Evolutionary conservation across 306 rosid genomes (phyloP).

Genomic region (Cajanus cajan): DNA sequence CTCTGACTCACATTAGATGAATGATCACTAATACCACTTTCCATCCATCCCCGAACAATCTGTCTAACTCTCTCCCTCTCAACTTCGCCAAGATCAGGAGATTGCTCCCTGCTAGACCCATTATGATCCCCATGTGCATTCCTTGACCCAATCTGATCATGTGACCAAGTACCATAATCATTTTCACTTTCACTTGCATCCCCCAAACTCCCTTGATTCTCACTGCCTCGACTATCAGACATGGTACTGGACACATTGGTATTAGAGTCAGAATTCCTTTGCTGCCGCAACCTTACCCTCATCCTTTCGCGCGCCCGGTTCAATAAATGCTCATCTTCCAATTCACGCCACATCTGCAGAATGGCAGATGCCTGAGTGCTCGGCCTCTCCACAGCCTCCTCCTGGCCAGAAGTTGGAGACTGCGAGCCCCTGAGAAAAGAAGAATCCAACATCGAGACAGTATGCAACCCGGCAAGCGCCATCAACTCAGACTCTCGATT

Average conservation of each 20-base stretch:
- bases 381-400: conserved; percentile 89
- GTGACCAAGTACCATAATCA: conserved; percentile 86
- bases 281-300: conserved; percentile 86
- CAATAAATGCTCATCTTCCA: conserved; percentile 93
- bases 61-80: conserved; percentile 99
- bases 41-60: conserved; percentile 99
- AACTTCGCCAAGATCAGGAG: conserved; percentile 98
- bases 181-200: conserved; percentile 96
- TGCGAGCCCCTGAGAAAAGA: conserved; percentile 91
- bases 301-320: conserved; percentile 87
- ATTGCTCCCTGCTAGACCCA: conserved; percentile 93
- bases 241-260: conserved; percentile 64
- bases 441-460: conserved; percentile 93
- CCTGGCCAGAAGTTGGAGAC: conserved; percentile 87
- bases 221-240: conserved; percentile 83
- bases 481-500: conserved; percentile 93
- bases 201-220: conserved; percentile 80
- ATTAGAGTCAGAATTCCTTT: conserved; percentile 67
- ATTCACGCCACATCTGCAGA: conserved; percentile 97
- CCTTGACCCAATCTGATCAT: conserved; percentile 66
- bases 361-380: conserved; percentile 88
- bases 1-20: conserved; percentile 73
- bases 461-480: conserved; percentile 95
- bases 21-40: conserved; percentile 85
- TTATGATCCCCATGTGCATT: conserved; percentile 52